Conservation (phyloP, 257 asterid species). For the Scutellaria minor region DNA sequence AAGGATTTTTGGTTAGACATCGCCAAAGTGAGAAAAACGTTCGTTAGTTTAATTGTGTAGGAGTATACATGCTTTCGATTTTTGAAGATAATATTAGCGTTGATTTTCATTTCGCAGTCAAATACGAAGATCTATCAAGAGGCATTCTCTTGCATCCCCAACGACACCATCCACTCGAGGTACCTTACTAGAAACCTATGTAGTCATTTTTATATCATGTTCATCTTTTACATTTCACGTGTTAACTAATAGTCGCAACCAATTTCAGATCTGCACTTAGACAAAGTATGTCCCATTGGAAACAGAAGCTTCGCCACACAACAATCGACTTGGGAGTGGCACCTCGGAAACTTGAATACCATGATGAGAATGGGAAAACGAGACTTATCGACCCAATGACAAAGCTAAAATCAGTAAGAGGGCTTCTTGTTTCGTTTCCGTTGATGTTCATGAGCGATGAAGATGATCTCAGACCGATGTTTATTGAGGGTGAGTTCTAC, state of each 20-base stretch:
- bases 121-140: conserved; percentile 81
- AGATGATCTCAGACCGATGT: conserved; percentile 84
- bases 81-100: background rate
- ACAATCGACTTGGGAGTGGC: conserved; percentile 95
- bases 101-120: conserved; percentile 48
- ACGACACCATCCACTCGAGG: conserved; percentile 86
- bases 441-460: conserved; percentile 81
- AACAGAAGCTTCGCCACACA: conserved; percentile 76
- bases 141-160: conserved; percentile 86
- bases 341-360: conserved; percentile 55
- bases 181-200: conserved; percentile 27
- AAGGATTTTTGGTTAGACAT: conserved; percentile 69
- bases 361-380: conserved; percentile 47
- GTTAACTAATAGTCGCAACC: background rate
- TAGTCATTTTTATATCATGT: background rate
- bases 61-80: background rate
- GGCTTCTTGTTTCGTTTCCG: conserved; percentile 88
- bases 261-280: conserved; percentile 71
- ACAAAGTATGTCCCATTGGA: conserved; percentile 75
- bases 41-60: background rate
- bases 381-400: conserved; percentile 45
- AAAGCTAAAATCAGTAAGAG: conserved; percentile 61
- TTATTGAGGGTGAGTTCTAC: conserved; percentile 91
- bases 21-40: conserved; percentile 62
- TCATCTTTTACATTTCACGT: background rate